phyloP scores from a whole-genome alignment of 2,329 filamentous ascomycete genomes.

The Apiospora rasikravindrae region DNA sequence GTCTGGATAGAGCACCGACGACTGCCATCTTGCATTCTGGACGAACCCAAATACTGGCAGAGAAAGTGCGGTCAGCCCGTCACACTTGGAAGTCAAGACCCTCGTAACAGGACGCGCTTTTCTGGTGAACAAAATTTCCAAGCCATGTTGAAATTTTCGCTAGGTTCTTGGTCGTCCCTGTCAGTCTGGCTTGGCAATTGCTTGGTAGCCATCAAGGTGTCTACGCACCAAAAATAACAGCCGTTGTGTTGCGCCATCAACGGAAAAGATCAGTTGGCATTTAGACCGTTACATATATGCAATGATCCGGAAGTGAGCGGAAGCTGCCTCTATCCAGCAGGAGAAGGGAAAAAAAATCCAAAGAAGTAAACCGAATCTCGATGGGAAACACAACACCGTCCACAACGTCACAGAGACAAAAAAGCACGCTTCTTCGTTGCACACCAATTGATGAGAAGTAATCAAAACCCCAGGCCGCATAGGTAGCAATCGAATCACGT shows the following conservation, averaged over 20 bases:
- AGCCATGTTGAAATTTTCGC: neutral
- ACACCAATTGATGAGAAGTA: neutral
- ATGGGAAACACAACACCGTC: neutral
- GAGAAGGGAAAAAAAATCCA: no score
- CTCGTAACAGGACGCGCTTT: neutral
- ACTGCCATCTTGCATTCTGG: neutral
- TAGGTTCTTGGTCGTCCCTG: neutral
- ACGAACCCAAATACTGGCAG: neutral
- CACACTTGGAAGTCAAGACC: neutral
- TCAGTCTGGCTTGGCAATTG: conserved; percentile 10
- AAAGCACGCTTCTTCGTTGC: neutral
- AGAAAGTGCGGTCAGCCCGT: neutral
- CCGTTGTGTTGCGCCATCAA: no score
- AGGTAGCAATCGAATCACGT: neutral
- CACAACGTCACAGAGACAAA: neutral
- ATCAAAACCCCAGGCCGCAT: neutral
- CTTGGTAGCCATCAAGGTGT: conserved; percentile 21
- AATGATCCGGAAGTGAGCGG: no score
- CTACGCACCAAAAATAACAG: neutral
- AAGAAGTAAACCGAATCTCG: neutral
- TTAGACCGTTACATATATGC: neutral
- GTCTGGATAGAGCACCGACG: no score
- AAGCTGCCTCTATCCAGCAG: no score
- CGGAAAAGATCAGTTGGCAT: no score
- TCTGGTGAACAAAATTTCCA: neutral